phyloP scores from a whole-genome alignment of 108 stramenopile genomes.

The Skeletonema tropicum region DNA sequence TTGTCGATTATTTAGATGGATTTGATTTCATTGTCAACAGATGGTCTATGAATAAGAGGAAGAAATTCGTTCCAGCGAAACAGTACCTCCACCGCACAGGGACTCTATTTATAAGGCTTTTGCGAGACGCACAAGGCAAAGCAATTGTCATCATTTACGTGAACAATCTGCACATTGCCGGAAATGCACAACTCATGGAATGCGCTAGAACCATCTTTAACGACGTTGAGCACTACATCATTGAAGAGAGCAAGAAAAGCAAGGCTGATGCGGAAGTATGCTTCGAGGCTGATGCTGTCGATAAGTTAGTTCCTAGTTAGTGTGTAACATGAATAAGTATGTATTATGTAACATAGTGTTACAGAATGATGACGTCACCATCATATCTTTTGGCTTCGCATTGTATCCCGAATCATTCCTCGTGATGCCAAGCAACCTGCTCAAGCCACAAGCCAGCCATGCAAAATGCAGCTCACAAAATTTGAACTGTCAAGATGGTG shows the following conservation, averaged over 20 bases:
- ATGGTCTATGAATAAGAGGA: conserved; percentile 44
- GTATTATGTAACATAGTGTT: too few species aligned
- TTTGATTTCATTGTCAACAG: conserved; percentile 67
- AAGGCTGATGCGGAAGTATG: neutral
- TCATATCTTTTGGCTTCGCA: too few species aligned
- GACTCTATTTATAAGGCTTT: conserved; percentile 57
- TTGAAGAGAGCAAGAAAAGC: neutral
- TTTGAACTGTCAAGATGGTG: too few species aligned
- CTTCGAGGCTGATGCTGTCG: neutral
- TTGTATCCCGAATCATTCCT: too few species aligned
- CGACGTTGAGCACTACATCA: conserved; percentile 37
- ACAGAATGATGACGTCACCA: too few species aligned
- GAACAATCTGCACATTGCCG: conserved; percentile 36
- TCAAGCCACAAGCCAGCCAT: too few species aligned
- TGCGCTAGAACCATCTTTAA: conserved; percentile 36
- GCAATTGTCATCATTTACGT: conserved; percentile 43
- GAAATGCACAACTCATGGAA: conserved; percentile 33
- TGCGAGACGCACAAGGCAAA: conserved; percentile 31
- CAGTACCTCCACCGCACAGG: conserved; percentile 84
- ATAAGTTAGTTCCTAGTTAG: too few species aligned
- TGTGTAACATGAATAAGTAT: too few species aligned
- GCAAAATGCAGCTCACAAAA: too few species aligned
- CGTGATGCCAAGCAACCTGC: too few species aligned
- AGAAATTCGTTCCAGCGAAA: conserved; percentile 51
- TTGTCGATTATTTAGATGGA: conserved; percentile 54